These are phyloP conservation scores for Calonectria pteridis DNA, from an alignment of 2,329 filamentous ascomycete genomes.

Conservation along the genomic window DNA sequence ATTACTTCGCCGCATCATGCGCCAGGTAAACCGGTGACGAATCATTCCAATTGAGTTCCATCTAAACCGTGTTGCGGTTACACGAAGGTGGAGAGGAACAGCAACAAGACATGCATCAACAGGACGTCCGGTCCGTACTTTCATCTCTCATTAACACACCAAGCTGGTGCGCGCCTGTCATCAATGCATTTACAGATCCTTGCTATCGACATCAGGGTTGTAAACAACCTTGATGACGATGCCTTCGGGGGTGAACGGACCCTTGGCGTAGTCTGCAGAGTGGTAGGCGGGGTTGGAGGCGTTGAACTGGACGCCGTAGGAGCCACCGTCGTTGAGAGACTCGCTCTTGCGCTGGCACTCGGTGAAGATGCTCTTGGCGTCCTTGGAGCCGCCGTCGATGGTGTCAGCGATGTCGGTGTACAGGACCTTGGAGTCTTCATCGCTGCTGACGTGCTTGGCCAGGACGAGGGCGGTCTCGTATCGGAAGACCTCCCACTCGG, in stretches of 20 bases:
- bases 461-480: conserved; percentile 35
- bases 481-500: conserved; percentile 39
- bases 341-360: conserved; percentile 22
- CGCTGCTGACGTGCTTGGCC: conserved; percentile 42
- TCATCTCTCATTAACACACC: not conserved
- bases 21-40: not conserved
- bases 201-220: not conserved
- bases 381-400: conserved; percentile 43
- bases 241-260: conserved; percentile 35
- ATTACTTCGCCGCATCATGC: not conserved
- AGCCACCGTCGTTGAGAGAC: conserved; percentile 44
- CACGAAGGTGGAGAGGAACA: not conserved
- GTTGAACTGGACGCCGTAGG: conserved; percentile 33
- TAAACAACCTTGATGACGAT: conserved; percentile 47
- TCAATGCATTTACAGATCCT: conserved; percentile 9
- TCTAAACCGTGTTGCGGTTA: not conserved
- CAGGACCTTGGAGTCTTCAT: conserved; percentile 36
- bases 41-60: not conserved
- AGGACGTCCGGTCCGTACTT: not conserved
- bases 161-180: too few relatives aligned
- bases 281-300: conserved; percentile 29
- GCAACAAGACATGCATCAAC: not conserved
- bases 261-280: conserved; percentile 35
- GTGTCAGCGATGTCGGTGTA: conserved; percentile 44
- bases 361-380: conserved; percentile 45